Evolutionary conservation across 805 yeast species (phyloP), one percentile per base, ranked within the genome.

Genomic region (Cyberlindnera petersonii): DNA sequence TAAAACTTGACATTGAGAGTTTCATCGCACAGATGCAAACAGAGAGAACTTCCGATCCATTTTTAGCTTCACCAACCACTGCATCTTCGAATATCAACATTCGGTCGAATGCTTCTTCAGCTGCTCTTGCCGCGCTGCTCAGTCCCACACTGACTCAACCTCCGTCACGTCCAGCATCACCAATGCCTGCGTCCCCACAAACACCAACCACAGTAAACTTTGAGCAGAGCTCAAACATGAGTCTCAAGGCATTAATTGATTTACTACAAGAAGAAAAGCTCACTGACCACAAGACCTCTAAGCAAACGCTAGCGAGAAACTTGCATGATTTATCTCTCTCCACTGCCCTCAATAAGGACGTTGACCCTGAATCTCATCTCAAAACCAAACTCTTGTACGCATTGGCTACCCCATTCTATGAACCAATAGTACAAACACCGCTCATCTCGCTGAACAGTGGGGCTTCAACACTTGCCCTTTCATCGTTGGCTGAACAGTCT

Each of bases 381-480:
- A 53, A 69, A 43, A 65, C 68, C 3, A 72, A 69, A 48, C 58
- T 80, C 5, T 54, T 80, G 11, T 74, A 77, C 55, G 85, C 86
- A 1, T 65, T 81, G 40, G 82, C 88, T 2, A 77, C 82, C 2
- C 86, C 86, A 6, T 77, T 81, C 61, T 49, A 60, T 28, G 60
- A 57, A 24, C 45, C 62, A 4, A 42, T 61, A 9, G 46, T 41
- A 1, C 52, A 49, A 28, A 48, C 57, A 0, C 59, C 60, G 6
- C 44, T 53, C 19, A 44, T 55, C 3, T 48, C 54, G 0, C 24
- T 50, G 46, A 44, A 50, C 46, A 37, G 54, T 43, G 50, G 53
- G 14, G 57, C 50, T 1, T 56, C 66, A 44, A 40, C 61, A 0
- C 20, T 57, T 4, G 67, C 71, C 4, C 40, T 65, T 22, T 52